Evolutionary conservation across 2,329 filamentous ascomycete species (phyloP).

Genomic region (Aspergillus sp.): DNA sequence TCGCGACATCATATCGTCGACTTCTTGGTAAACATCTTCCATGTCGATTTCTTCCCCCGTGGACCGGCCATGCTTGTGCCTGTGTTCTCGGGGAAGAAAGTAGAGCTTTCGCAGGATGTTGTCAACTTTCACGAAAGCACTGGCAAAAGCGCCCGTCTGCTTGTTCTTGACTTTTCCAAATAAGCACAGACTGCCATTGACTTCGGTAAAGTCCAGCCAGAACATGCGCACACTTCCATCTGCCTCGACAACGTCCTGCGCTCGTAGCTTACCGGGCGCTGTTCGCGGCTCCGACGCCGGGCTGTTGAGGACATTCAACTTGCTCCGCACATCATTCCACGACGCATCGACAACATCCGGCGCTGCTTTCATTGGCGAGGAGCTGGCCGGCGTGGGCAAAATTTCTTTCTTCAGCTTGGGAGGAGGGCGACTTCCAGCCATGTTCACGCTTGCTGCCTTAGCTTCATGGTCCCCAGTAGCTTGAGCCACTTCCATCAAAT

Average conservation of each 20-base stretch:
- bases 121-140: constrained; percentile 94
- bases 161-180: constrained; percentile 97
- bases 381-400: constrained; percentile 70
- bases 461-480: constrained; percentile 64
- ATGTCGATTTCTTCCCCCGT: constrained; percentile 80
- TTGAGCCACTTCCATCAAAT: constrained; percentile 83
- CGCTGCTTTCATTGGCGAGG: constrained; percentile 67
- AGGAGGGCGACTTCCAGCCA: constrained; percentile 74
- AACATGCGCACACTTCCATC: constrained; percentile 93
- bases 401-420: constrained; percentile 71
- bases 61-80: constrained; percentile 59
- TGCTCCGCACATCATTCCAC: constrained; percentile 85
- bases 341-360: constrained; percentile 70
- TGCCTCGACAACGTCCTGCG: constrained; percentile 84
- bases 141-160: constrained; percentile 73
- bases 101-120: constrained; percentile 90
- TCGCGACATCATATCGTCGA: constrained; percentile 83
- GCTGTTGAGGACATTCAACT: constrained; percentile 80
- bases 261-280: constrained; percentile 73
- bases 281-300: constrained; percentile 60
- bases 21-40: constrained; percentile 85
- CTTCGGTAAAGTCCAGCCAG: constrained; percentile 94
- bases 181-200: constrained; percentile 86
- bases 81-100: constrained; percentile 77
- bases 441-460: constrained; percentile 73